Evolutionary conservation across 225 moss, liverwort and hornwort genomes (phyloP).

Genomic region (Sphagnum tenellum): DNA sequence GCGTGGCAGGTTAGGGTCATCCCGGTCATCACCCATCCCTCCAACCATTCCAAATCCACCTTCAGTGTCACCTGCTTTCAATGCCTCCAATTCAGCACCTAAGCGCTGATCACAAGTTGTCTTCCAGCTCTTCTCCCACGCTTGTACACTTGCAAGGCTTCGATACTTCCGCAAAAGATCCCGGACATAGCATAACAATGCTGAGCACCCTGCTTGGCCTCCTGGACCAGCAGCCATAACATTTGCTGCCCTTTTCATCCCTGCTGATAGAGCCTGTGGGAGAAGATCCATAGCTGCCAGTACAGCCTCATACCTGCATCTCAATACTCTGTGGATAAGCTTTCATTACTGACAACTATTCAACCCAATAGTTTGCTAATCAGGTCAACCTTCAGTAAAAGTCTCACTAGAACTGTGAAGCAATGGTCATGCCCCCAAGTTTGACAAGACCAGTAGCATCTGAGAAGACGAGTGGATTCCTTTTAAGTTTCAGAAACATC

Average conservation of each 20-base stretch:
- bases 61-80: slow-evolving; percentile 93
- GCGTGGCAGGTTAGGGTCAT: slow-evolving; percentile 73
- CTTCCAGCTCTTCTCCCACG: slow-evolving; percentile 95
- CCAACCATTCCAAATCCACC: slow-evolving; percentile 64
- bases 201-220: slow-evolving; percentile 86
- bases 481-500: too few species aligned
- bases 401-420: too few species aligned
- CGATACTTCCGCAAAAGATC: slow-evolving; percentile 80
- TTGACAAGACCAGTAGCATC: too few species aligned
- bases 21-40: slow-evolving; percentile 75
- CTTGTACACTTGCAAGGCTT: slow-evolving; percentile 60
- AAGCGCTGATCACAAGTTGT: slow-evolving; percentile 72
- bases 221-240: slow-evolving; percentile 83
- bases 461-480: too few species aligned
- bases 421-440: too few species aligned
- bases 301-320: slow-evolving; percentile 67
- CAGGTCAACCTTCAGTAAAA: too few species aligned
- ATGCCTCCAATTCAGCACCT: slow-evolving; percentile 82
- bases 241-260: slow-evolving; percentile 86
- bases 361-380: neutral
- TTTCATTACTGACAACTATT: neutral
- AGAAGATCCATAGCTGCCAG: slow-evolving; percentile 94
- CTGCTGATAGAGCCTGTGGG: slow-evolving; percentile 85
- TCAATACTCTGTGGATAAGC: too few species aligned
- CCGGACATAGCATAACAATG: slow-evolving; percentile 67